Base-by-base conservation (phyloP, 2,329 filamentous ascomycete genomes). In the Pseudopyrenochaeta lycopersici region DNA sequence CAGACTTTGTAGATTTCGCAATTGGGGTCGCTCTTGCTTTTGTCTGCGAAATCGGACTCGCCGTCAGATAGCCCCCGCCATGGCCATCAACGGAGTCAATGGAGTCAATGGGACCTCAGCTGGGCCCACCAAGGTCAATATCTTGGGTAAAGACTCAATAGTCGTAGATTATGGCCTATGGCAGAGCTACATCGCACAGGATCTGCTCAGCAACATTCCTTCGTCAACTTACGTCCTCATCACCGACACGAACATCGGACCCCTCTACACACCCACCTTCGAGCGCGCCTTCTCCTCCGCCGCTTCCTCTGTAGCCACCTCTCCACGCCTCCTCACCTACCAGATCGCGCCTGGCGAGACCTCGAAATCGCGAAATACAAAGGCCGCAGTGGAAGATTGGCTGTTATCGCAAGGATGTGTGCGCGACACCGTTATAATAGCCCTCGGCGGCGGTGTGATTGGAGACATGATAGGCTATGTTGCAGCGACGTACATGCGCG, bases 391-490 rank as follows among this genome's bases (percentile, higher is more conserved):
- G 47, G 95, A 99, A 76, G 95, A 99, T 77, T 99, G 95, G 95
- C 89, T 99, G 86, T 83, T 98, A 54, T 86, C 88, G 63, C 87
- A 97, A 68, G 88, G 89, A 88, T 99, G 95, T 80, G 96, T 93
- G 21, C 85, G 95, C 64, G 95, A 99, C 77, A 97, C 92, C 0
- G 91, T 99, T 60, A 88, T 99, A 54, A 91, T 99, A 73, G 95
- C 95, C 20, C 85, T 99, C 9, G 95, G 95, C 29, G 95, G 95
- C 61, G 95, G 95, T 52, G 95, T 99, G 56, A 97, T 99, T 77
- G 95, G 95, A 29, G 95, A 99, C 77, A 90, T 99, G 90, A 93
- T 97, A 60, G 95, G 95, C 46, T 99, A 96, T 74, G 92, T 98
- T 46, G 95, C 95, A 18, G 92, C 95, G 33, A 99, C 95, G 32